Evolutionary conservation across 2,329 filamentous ascomycete species (phyloP).

Genomic region (Neurospora crassa): DNA sequence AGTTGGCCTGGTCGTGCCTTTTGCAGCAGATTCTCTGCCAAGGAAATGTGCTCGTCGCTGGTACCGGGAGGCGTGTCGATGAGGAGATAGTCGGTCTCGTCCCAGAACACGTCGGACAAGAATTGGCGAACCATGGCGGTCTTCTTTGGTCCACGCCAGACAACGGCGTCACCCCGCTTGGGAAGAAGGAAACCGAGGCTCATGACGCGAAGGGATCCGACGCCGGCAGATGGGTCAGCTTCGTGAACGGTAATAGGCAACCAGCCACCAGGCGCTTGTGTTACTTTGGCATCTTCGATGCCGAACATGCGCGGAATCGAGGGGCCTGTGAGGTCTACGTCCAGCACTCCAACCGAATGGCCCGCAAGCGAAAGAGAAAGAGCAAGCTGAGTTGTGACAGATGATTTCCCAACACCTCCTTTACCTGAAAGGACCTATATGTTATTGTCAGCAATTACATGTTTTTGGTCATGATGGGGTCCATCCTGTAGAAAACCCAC

Average conservation of each 20-base stretch:
- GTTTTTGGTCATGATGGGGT: background rate
- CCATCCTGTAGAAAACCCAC: background rate
- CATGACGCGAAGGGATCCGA: slow-evolving; percentile 72
- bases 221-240: slow-evolving; percentile 36
- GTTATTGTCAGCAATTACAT: slow-evolving; percentile 5
- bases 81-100: slow-evolving; percentile 77
- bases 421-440: slow-evolving; percentile 77
- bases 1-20: slow-evolving; percentile 57
- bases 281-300: slow-evolving; percentile 81
- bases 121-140: slow-evolving; percentile 99
- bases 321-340: slow-evolving; percentile 91
- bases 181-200: slow-evolving; percentile 85
- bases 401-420: slow-evolving; percentile 96
- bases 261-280: slow-evolving; percentile 86
- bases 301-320: slow-evolving; percentile 93
- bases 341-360: slow-evolving; percentile 85
- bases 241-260: slow-evolving; percentile 77
- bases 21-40: slow-evolving; percentile 73
- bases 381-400: slow-evolving; percentile 91
- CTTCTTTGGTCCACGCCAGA: slow-evolving; percentile 97
- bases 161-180: slow-evolving; percentile 78
- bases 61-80: slow-evolving; percentile 96
- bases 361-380: slow-evolving; percentile 79
- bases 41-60: slow-evolving; percentile 92
- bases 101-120: slow-evolving; percentile 83